These are phyloP conservation scores for Biscogniauxia sp. DNA, from an alignment of 2,329 filamentous ascomycete genomes.

Conservation along the genomic window DNA sequence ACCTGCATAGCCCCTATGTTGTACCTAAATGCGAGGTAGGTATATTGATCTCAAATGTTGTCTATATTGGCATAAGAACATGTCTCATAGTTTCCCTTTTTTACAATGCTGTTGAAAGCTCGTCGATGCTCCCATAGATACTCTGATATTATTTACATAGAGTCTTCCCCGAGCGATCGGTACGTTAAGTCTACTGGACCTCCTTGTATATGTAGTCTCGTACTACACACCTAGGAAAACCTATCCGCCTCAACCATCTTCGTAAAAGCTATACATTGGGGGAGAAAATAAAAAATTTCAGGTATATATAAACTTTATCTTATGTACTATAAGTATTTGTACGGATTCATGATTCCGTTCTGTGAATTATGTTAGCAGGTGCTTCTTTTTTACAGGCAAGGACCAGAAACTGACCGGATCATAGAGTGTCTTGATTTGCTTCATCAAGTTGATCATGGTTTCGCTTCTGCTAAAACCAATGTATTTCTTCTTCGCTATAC, in stretches of 20 bases:
- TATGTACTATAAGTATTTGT: slow-evolving; percentile 76
- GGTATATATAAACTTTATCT: background rate
- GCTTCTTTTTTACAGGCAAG: background rate
- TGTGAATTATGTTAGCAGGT: slow-evolving; percentile 38
- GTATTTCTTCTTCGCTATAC: slow-evolving; percentile 92
- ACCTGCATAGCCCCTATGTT: no score
- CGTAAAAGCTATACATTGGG: no score
- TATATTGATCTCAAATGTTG: no score
- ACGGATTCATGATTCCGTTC: slow-evolving; percentile 99
- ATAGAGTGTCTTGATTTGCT: slow-evolving; percentile 88
- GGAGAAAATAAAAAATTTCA: background rate
- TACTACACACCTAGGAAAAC: background rate
- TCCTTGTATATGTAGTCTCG: no score
- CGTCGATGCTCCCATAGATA: background rate
- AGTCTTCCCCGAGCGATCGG: no score
- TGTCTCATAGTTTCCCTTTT: background rate
- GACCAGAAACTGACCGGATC: slow-evolving; percentile 70
- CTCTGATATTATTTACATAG: no score
- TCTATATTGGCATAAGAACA: no score
- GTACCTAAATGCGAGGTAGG: no score
- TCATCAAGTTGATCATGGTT: slow-evolving; percentile 88
- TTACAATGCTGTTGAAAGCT: background rate
- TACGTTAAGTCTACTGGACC: no score
- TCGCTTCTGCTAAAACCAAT: slow-evolving; percentile 90
- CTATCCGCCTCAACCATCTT: background rate